Conservation (phyloP, 2,329 filamentous ascomycete genomes). For the Hypoxylon sp. region DNA sequence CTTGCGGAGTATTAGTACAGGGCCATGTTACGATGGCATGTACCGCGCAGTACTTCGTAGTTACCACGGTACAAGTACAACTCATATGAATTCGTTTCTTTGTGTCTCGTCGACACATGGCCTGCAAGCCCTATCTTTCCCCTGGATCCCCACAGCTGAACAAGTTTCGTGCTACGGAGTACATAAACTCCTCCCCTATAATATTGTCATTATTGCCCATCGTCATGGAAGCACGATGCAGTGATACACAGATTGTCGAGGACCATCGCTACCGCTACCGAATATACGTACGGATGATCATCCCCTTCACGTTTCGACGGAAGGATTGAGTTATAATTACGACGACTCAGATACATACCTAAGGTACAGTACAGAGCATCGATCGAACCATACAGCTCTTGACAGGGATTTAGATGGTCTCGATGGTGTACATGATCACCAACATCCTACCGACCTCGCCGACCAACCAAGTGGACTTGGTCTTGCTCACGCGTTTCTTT, state of each 20-base stretch:
- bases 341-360: conserved; percentile 21
- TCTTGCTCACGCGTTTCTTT: conserved; percentile 31
- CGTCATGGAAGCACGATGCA: conserved; percentile 35
- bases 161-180: conserved; percentile 29
- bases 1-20: conserved; percentile 22
- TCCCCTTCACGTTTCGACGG: conserved; percentile 11
- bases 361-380: conserved; percentile 7
- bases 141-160: conserved; percentile 29
- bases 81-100: conserved; percentile 12
- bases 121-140: conserved; percentile 20
- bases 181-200: conserved; percentile 30
- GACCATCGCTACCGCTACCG: conserved; percentile 39
- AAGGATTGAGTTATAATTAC: conserved; percentile 32
- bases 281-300: conserved; percentile 25
- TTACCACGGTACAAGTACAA: neutral
- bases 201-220: conserved; percentile 33
- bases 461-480: conserved; percentile 26
- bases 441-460: conserved; percentile 21
- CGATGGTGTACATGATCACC: conserved; percentile 16
- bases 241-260: conserved; percentile 41
- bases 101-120: conserved; percentile 41
- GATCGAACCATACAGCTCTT: conserved; percentile 26
- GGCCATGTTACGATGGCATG: conserved; percentile 19
- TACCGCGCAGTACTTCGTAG: conserved; percentile 16
- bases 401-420: conserved; percentile 27